Conservation (phyloP, 176 grass and related monocot species). For the Oryza australiensis region DNA sequence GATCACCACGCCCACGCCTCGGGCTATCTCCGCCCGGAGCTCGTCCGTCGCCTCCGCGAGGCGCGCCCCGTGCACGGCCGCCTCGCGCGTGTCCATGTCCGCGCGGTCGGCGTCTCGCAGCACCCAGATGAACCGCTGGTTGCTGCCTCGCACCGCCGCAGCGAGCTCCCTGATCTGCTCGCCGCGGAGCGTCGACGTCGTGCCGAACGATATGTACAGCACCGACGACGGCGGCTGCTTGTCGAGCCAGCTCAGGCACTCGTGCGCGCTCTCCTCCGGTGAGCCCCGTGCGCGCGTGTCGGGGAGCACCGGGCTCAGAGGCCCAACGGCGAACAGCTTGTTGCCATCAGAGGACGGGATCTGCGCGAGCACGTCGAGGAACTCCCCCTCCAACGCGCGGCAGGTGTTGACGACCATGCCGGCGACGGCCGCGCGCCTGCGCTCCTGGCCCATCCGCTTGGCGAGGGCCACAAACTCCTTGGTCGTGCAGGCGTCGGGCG, state of each 20-base stretch:
- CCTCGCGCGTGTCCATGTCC: slow-evolving; percentile 10
- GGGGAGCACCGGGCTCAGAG: slow-evolving; percentile 28
- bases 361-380: slow-evolving; percentile 49
- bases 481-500: slow-evolving; percentile 34
- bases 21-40: neutral
- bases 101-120: slow-evolving; percentile 57
- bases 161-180: slow-evolving; percentile 67
- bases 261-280: slow-evolving; percentile 1
- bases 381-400: slow-evolving; percentile 58
- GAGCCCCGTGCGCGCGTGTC: neutral
- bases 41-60: slow-evolving; percentile 3
- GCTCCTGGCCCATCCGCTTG: slow-evolving; percentile 13
- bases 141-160: slow-evolving; percentile 43
- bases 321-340: slow-evolving; percentile 64
- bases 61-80: neutral
- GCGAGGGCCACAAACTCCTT: slow-evolving; percentile 38
- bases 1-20: slow-evolving; percentile 4
- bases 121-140: slow-evolving; percentile 64
- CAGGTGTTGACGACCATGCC: slow-evolving; percentile 65
- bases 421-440: neutral
- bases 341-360: slow-evolving; percentile 29
- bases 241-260: slow-evolving; percentile 71
- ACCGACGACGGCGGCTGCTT: slow-evolving; percentile 55
- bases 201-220: slow-evolving; percentile 84
- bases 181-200: slow-evolving; percentile 49